Evolutionary conservation across 805 yeast genomes (phyloP), one percentile per base, ranked within the genome.

Genomic region (Yarrowia alimentaria): DNA sequence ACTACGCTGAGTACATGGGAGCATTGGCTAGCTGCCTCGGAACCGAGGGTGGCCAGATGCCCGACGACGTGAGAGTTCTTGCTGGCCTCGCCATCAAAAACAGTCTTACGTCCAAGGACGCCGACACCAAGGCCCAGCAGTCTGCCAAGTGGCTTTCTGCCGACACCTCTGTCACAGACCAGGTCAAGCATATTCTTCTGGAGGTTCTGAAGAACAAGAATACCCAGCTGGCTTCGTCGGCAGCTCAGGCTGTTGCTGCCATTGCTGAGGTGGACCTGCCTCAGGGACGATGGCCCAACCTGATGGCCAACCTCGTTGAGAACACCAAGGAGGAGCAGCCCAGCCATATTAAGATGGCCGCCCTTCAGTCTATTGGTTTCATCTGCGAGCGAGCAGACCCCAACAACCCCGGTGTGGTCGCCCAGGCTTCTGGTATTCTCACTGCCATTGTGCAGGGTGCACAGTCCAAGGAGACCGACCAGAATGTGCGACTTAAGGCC

Each of bases 371-470:
- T 5, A 85, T 93, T 61, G 99, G 99, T 51, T 93, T 88, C 68
- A 91, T 93, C 57, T 93, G 99, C 70, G 99, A 93, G 68, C 78
- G 83, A 55, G 91, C 95, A 5, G 96, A 93, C 64, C 93, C 96
- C 20, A 70, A 70, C 52, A 82, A 83, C 64, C 81, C 83, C 18
- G 83, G 82, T 24, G 81, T 91, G 55, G 80, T 83, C 8, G 74
- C 86, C 5, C 95, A 90, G 67, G 82, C 95, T 16, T 87, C 87
- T 66, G 96, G 96, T 51, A 88, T 93, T 52, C 74, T 93, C 58
- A 89, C 94, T 57, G 95, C 99, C 18, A 89, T 91, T 63, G 94
- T 91, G 37, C 98, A 93, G 72, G 98, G 98, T 57, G 97, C 95
- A 3, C 95, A 86, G 64, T 70, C 83, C 17, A 72, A 80, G 7